Conservation (phyloP, 2,329 filamentous ascomycete species). For the Metarhizium anisopliae region DNA sequence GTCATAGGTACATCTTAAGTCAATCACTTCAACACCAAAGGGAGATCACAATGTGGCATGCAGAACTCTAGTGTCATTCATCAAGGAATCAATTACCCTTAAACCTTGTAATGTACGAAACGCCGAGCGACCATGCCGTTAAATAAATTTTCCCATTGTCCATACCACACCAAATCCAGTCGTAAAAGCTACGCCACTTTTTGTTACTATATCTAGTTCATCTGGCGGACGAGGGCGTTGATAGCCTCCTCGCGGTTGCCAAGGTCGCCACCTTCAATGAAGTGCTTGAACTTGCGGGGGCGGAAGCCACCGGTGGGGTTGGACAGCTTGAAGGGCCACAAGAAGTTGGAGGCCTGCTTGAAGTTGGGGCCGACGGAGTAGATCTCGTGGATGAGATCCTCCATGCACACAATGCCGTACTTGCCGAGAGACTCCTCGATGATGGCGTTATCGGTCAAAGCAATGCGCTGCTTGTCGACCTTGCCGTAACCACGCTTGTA, state of each 20-base stretch:
- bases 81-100: slow-evolving; percentile 30
- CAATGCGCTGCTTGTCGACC: slow-evolving; percentile 94
- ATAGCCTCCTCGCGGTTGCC: slow-evolving; percentile 99
- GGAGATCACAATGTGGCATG: not conserved
- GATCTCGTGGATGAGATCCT: slow-evolving; percentile 99
- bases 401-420: slow-evolving; percentile 98
- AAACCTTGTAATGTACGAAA: slow-evolving; percentile 27
- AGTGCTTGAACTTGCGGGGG: slow-evolving; percentile 97
- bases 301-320: slow-evolving; percentile 97
- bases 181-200: slow-evolving; percentile 9
- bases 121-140: slow-evolving; percentile 29
- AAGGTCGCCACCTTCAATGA: slow-evolving; percentile 95
- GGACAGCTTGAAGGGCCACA: slow-evolving; percentile 99
- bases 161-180: slow-evolving; percentile 17
- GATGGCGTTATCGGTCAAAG: slow-evolving; percentile 95
- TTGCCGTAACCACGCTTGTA: slow-evolving; percentile 99
- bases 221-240: slow-evolving; percentile 91
- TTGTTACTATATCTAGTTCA: slow-evolving; percentile 62
- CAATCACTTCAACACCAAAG: no score
- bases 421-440: slow-evolving; percentile 95
- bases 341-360: slow-evolving; percentile 99
- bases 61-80: slow-evolving; percentile 32
- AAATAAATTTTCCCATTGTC: slow-evolving; percentile 15
- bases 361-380: slow-evolving; percentile 98
- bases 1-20: no score